Evolutionary conservation across 306 rosid genomes (phyloP), one percentile per base, ranked within the genome.

Genomic region (Fragaria ananassa): DNA sequence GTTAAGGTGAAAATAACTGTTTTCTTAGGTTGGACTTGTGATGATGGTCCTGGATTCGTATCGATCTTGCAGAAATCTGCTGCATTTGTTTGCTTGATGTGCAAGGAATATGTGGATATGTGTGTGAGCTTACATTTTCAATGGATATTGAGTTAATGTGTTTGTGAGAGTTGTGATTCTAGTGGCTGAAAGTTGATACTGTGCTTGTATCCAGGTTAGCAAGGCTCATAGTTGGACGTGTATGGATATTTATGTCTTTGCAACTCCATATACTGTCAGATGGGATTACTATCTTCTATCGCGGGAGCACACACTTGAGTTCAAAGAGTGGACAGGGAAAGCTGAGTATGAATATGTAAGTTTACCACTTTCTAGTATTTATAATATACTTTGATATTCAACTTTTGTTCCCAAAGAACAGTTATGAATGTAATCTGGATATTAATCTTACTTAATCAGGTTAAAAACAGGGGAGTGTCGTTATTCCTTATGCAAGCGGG

Each of bases 401-500:
- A 54, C 10, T 60, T 13, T 62, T 29, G 8, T 73, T 71, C 71
- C 67, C 51, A 80, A 72, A 62, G 57, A 60, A 27, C 23, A 54
- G 19, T 19, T 53, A 3, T 76, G 83, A 63, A 71, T 58, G 70
- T 35, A 64, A 54, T 50, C 8, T 66, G 77, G 83, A 74, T 49
- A 66, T 62, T 54, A 71, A 80, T 62, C 70, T 82, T 74, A 79
- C 76, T 65, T 60, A 71, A 80, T 78, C 87, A 96, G 99, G 99
- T 96, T 0, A 91, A 87, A 86, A 77, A 71, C 54, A 89, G 79
- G 15, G 99, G 99, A 7, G 88, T 96, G 74, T 92, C 99, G 1
- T 88, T 96, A 78, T 96, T 96, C 76, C 97, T 96, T 81, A 83
- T 92, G 98, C 88, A 90, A 83, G 93, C 97, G 42, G 99, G 98